phyloP scores from a whole-genome alignment of 2,329 filamentous ascomycete genomes.

The Epichloe amarillans region DNA sequence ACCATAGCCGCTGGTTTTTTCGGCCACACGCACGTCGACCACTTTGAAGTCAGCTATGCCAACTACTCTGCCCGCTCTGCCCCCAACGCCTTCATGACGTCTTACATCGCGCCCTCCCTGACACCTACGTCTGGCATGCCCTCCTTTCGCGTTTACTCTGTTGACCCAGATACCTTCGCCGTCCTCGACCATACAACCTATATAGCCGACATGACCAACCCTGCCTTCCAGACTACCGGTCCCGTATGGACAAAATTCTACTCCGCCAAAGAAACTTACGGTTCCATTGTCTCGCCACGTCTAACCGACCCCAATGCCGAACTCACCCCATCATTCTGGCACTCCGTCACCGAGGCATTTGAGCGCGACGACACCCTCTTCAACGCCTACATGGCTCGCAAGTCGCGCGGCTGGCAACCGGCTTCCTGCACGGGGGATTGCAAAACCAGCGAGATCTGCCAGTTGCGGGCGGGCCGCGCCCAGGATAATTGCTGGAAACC shows the following conservation, averaged over 20 bases:
- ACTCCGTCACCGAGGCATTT: slow-evolving; percentile 38
- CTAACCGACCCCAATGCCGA: slow-evolving; percentile 24
- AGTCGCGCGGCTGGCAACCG: slow-evolving; percentile 31
- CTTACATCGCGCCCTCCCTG: slow-evolving; percentile 40
- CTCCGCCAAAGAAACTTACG: slow-evolving; percentile 41
- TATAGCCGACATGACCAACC: slow-evolving; percentile 35
- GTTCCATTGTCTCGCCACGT: slow-evolving; percentile 28
- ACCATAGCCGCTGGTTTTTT: slow-evolving; percentile 46
- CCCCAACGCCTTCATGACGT: slow-evolving; percentile 32
- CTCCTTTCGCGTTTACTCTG: slow-evolving; percentile 43
- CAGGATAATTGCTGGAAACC: slow-evolving; percentile 37
- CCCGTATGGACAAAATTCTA: slow-evolving; percentile 44
- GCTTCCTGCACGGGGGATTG: slow-evolving; percentile 29
- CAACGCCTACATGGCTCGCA: slow-evolving; percentile 31
- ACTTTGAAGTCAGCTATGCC: slow-evolving; percentile 41
- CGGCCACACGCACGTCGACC: slow-evolving; percentile 43
- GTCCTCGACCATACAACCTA: slow-evolving; percentile 42
- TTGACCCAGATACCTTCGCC: slow-evolving; percentile 43
- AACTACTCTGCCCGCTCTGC: slow-evolving; percentile 29
- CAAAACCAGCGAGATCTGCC: slow-evolving; percentile 33
- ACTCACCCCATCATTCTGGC: slow-evolving; percentile 46
- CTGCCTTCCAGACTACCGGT: slow-evolving; percentile 27
- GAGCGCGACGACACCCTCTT: slow-evolving; percentile 30
- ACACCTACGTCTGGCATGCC: slow-evolving; percentile 42
- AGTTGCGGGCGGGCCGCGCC: slow-evolving; percentile 35